phyloP scores from a whole-genome alignment of 116 monocot species.

The Phalaenopsis hybrid region DNA sequence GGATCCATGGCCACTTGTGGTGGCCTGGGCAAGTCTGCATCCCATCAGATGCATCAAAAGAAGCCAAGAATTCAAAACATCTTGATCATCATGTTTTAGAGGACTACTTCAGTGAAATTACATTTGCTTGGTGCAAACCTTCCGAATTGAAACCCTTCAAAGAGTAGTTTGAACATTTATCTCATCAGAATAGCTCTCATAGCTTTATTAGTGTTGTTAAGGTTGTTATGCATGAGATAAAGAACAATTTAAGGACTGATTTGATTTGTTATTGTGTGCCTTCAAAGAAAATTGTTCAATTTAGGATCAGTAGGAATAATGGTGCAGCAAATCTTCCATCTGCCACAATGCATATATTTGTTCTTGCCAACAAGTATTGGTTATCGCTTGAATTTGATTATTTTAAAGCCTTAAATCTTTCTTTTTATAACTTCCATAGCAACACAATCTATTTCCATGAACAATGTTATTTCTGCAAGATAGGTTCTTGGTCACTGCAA shows the following conservation, averaged over 20 bases:
- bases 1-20: conserved; percentile 43
- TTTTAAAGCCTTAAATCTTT: background rate
- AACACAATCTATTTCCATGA: too few relatives aligned
- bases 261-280: conserved; percentile 40
- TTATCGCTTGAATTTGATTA: too few relatives aligned
- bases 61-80: conserved; percentile 3
- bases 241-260: conserved; percentile 20
- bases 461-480: too few relatives aligned
- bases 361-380: too few relatives aligned
- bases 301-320: background rate
- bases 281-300: background rate
- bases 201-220: conserved; percentile 37
- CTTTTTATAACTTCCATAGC: too few relatives aligned
- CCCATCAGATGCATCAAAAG: conserved; percentile 22
- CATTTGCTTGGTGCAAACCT: conserved; percentile 29
- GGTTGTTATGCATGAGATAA: conserved; percentile 27
- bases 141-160: conserved; percentile 50
- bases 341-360: too few relatives aligned
- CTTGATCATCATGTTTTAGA: conserved; percentile 21
- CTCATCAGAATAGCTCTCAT: conserved; percentile 27
- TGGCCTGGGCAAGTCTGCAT: conserved; percentile 57
- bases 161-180: background rate
- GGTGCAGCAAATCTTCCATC: too few relatives aligned
- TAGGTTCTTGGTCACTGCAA: too few relatives aligned
- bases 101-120: conserved; percentile 27